Evolutionary conservation across 257 asterid genomes (phyloP).

Genomic region (Verbascum thapsus): DNA sequence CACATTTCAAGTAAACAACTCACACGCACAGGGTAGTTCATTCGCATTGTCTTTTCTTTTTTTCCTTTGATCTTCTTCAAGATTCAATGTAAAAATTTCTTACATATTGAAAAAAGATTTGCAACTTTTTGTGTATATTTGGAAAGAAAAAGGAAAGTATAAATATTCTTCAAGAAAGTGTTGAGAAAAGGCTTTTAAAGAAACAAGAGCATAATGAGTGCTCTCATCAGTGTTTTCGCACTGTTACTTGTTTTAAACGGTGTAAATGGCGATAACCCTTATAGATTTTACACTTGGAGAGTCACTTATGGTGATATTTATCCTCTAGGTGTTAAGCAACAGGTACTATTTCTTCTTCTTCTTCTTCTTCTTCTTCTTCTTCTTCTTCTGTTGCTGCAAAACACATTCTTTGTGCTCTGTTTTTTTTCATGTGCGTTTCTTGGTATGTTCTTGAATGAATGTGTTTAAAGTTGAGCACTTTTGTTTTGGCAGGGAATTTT

Average conservation of each 20-base stretch:
- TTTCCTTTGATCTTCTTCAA: neutral
- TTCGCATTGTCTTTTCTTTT: neutral
- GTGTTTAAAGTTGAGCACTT: conserved; percentile 24
- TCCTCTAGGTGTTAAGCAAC: conserved; percentile 84
- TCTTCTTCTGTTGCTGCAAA: neutral
- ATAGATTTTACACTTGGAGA: conserved; percentile 80
- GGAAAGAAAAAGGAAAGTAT: neutral
- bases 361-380: neutral
- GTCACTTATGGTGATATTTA: conserved; percentile 77
- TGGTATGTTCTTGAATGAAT: conserved; percentile 21
- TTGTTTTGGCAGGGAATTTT: conserved; percentile 70
- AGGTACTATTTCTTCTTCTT: conserved; percentile 41
- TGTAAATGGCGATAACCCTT: conserved; percentile 78
- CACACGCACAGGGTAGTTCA: neutral
- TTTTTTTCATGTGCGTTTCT: conserved; percentile 19
- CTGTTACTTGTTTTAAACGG: conserved; percentile 35
- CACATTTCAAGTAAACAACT: conserved; percentile 5
- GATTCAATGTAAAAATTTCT: too few relatives aligned
- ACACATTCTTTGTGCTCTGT: neutral
- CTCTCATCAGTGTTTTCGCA: conserved; percentile 31
- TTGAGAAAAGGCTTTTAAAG: conserved; percentile 31
- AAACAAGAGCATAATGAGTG: conserved; percentile 38
- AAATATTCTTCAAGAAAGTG: neutral
- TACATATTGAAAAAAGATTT: conserved; percentile 17
- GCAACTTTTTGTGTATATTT: conserved; percentile 26